Evolutionary conservation across 257 asterid genomes (phyloP), one percentile per base, ranked within the genome.

Genomic region (Striga asiatica): DNA sequence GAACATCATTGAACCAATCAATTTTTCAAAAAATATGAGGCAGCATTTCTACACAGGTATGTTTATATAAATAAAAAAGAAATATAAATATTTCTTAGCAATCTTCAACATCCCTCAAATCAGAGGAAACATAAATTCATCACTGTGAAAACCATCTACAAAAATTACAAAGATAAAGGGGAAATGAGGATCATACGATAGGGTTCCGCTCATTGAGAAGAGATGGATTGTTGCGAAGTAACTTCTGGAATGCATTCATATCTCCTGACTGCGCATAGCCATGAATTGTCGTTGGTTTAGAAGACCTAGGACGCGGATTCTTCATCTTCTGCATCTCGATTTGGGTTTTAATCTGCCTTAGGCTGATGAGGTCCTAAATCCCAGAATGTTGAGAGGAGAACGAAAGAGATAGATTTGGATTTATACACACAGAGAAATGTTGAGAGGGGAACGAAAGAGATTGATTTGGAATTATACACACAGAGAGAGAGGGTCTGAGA

Each of bases 261-360:
- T 92, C 94, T 51, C 99, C 99, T 51, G 78, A 78, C 77, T 92
- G 99, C 29, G 97, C 99, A 47, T 71, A 82, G 48, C 84, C 97
- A 67, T 92, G 99, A 58, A 92, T 81, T 55, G 99, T 88, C 39
- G 79, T 66, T 46, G 89, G 78, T 67, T 76, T 79, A 34, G 67
- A 67, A 53, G 76, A 65, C 68, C 72, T 78, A 18, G 75, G 24
- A 49, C 76, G 61, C 50, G 61, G 82, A 72, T 70, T 76, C 81
- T 70, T 78, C 68, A 56, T 52, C 60, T 66, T 75, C 69, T 69
- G 74, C 65, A 62, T 62, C 49, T 53, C 48, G 18, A 22, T 31
- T 48, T n/a, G 12, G 14, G 25, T 19, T 17, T 9, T 6, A 29
- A 58, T 62, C 48, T 32, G 2, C 34, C 35, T 48, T 16, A 2